Base-by-base conservation (phyloP, 164 flowering plant species). In the Nymphaea thermarum region DNA sequence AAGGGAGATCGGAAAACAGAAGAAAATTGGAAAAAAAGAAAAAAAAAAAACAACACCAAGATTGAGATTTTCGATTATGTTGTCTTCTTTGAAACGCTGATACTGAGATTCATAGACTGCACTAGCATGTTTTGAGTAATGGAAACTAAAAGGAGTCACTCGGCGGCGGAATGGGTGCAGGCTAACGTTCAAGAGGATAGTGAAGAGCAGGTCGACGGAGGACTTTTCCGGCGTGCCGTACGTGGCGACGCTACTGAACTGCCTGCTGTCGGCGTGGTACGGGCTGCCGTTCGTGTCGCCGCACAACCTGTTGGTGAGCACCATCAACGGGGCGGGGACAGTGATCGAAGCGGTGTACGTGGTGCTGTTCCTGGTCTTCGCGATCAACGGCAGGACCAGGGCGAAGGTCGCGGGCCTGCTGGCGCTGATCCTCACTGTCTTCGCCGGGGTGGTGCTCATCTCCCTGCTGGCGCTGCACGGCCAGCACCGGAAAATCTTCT, bases 241-340 rank as follows among this genome's bases (percentile, higher is more conserved):
- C 74, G 85, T 85, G 57, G 82, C 90, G 90, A 85, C 97, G 25
- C 66, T 89, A 71, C 91, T 91, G 80, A 91, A 89, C 77, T 86
- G 93, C 70, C 91, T 93, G 70, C 91, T 93, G 60, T 85, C 97
- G 11, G 90, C 96, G 47, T 93, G 97, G 98, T 93, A 93, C 66
- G 98, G 96, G 0, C 79, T 93, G 16, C 98, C 98, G 0, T 89
- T 93, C 71, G 89, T 91, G 73, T 89, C 97, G 0, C 83, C 85
- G 25, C 62, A 89, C 86, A 94, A 89, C 78, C 60, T 88, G 7
- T 73, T 91, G 36, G 93, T 94, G 41, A 73, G 85, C 47, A 87
- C 91, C 1, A 83, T 94, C 47, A 91, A 94, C 65, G 94, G 91
- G 2, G 79, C 90, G 0, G 98, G 98, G 0, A 84, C 97, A 3